Evolutionary conservation across 2,329 filamentous ascomycete species (phyloP), one percentile per base, ranked within the genome.

Genomic region (Metarhizium album): DNA sequence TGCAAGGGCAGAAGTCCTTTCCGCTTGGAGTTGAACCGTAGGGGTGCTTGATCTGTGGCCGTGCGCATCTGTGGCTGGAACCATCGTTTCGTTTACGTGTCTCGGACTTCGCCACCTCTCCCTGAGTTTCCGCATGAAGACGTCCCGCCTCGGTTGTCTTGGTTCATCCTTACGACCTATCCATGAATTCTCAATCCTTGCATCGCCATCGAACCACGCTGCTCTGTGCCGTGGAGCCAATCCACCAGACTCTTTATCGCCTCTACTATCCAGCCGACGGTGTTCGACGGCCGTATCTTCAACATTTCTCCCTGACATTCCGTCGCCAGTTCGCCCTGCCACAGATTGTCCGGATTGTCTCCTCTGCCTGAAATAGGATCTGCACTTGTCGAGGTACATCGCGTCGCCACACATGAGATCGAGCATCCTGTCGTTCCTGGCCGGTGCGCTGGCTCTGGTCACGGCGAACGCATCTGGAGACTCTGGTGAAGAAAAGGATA

Each of bases 391-490:
- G 31, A 51, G 42, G 47, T 48, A 53, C 52, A 35, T 22, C 14
- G 7, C 14, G 22, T 51, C 38, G 50, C 56, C 54, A 56, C 57
- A 38, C 52, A 69, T 69, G 66, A 64, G 62, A 59, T 52, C 63
- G 52, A 62, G 58, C n/a, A 53, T 61, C 20, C 63, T 75, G 53
- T 64, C 76, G 57, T 62, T 80, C 48, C 65, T 80, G 52, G 69
- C 74, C 45, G 70, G 70, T 47, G 62, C 66, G 46, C 69, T 70
- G 37, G 64, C 67, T 48, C 52, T 64, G 35, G 59, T 53, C 45
- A 50, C 54, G 48, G 60, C 62, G 40, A 65, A 72, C 45, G 40
- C 52, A 18, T 29, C 53, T 27, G 66, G 64, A 9, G 70, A 68
- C 37, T 65, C 70, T 9, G 67, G 69, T 50, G 60, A 59, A 33